Evolutionary conservation across 768 basidiomycete genomes (phyloP).

Genomic region (Favolaschia claudopus): DNA sequence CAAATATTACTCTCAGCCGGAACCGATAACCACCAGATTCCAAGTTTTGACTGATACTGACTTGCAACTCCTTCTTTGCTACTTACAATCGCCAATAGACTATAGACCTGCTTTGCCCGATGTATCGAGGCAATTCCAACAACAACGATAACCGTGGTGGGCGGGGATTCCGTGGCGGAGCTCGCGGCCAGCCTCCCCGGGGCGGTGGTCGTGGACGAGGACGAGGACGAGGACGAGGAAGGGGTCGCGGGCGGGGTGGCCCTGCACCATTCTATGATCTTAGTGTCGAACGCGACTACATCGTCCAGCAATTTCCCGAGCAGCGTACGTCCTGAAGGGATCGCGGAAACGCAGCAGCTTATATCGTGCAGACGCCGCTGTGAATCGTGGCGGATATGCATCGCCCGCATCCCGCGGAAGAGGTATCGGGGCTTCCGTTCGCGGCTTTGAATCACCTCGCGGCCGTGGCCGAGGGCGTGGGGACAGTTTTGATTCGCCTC

Average conservation of each 20-base stretch:
- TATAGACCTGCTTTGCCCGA: not conserved
- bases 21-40: too few relatives aligned
- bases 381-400: slow-evolving; percentile 27
- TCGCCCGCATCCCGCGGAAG: slow-evolving; percentile 24
- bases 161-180: slow-evolving; percentile 21
- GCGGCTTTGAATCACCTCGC: slow-evolving; percentile 30
- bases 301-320: slow-evolving; percentile 27
- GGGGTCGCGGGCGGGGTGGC: slow-evolving; percentile 31
- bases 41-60: too few relatives aligned
- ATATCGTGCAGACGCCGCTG: slow-evolving; percentile 17
- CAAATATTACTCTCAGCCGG: too few relatives aligned
- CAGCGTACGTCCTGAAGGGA: slow-evolving; percentile 33
- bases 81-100: not conserved
- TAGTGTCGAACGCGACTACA: slow-evolving; percentile 19
- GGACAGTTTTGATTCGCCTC: slow-evolving; percentile 21
- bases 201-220: slow-evolving; percentile 23
- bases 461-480: slow-evolving; percentile 7
- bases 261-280: slow-evolving; percentile 32
- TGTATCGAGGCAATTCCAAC: slow-evolving; percentile 18
- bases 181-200: slow-evolving; percentile 21
- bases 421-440: slow-evolving; percentile 25
- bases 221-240: slow-evolving; percentile 37
- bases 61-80: not conserved
- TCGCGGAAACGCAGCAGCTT: slow-evolving; percentile 18
- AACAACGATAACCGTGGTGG: slow-evolving; percentile 14